phyloP scores from a whole-genome alignment of 805 yeast genomes.

The Candida schatavii region DNA sequence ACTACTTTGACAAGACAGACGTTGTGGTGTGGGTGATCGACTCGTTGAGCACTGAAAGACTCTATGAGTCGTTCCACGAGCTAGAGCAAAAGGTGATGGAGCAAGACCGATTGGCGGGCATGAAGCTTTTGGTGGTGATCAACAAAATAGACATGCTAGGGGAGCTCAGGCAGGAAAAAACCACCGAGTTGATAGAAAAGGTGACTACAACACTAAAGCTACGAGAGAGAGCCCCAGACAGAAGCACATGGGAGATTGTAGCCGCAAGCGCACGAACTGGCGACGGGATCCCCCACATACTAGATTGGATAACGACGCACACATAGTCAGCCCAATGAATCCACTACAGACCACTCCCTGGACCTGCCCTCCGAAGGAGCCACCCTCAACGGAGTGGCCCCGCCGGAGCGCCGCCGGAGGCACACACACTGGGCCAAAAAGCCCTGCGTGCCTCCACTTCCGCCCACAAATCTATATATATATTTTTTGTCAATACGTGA shows the following conservation, averaged over 20 bases:
- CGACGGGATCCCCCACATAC: slow-evolving; percentile 20
- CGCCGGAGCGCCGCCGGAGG: too few species aligned
- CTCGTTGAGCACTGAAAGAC: slow-evolving; percentile 54
- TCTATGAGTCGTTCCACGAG: slow-evolving; percentile 64
- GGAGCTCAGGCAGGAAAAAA: neutral
- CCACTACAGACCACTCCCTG: too few species aligned
- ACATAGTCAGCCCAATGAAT: too few species aligned
- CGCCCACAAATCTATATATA: too few species aligned
- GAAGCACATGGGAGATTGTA: slow-evolving; percentile 24
- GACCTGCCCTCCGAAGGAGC: too few species aligned
- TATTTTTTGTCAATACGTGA: too few species aligned
- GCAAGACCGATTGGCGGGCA: slow-evolving; percentile 70
- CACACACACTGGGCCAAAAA: too few species aligned
- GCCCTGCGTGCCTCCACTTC: too few species aligned
- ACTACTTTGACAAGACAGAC: slow-evolving; percentile 80
- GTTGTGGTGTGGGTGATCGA: slow-evolving; percentile 87
- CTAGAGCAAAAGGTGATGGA: slow-evolving; percentile 54
- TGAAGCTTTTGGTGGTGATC: slow-evolving; percentile 62
- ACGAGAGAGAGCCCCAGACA: slow-evolving; percentile 15
- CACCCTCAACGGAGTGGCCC: too few species aligned
- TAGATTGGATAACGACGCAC: slow-evolving; percentile 24
- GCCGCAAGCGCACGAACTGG: slow-evolving; percentile 38
- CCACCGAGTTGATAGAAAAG: neutral
- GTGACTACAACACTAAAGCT: slow-evolving; percentile 14
- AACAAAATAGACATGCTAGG: slow-evolving; percentile 66